Base-by-base conservation (phyloP, 2,329 filamentous ascomycete genomes). In the Phialophora verrucosa region DNA sequence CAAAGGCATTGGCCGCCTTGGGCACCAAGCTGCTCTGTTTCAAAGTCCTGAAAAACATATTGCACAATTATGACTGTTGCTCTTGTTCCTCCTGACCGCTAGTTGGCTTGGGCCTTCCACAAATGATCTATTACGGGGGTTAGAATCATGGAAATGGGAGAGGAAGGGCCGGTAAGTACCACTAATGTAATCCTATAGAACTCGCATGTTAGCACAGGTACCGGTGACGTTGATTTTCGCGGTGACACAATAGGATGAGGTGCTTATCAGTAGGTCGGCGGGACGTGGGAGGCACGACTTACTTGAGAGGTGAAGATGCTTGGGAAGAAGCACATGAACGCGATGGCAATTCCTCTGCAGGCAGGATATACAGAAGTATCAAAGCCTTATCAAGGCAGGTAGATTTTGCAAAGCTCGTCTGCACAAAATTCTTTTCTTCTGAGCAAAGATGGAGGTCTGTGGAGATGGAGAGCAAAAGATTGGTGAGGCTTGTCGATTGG, bases 231-330 rank as follows among this genome's bases (percentile, higher is more conserved):
- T 65, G 56, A 59, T 44, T 62, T 63, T 35, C 53, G 61, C 42
- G 63, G 64, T 72, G 59, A 61, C 51, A 56, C 59, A 61, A 12
- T 25, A n/a, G 73, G 58, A 64, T 25, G 62, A 61, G 55, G 62
- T 60, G 53, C 62, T 66, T 62, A 65, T 66, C 66, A 68, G 66
- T 66, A 61, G 67, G 64, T 55, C 29, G 66, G 66, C 53, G 57
- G 63, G 53, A 73, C 62, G 54, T 20, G 58, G 47, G 65, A 61
- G 32, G 58, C n/a, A 80, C 23, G 27, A 61, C 84, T 70, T 89
- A 92, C 90, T 88, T 93, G 91, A 82, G 90, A 93, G 83, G 91
- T 93, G 85, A 92, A 93, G 81, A 90, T 86, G 81, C 91, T 92
- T 65, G 83, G 49, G 20, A 25, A 87, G 85, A 86, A 89, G 89